A percentile compares a stretch with the other conserved stretches of the same genome.
phyloP scores from a whole-genome alignment of 495 filamentous ascomycete genomes.

The Symbiotaphrina buchneri region DNA sequence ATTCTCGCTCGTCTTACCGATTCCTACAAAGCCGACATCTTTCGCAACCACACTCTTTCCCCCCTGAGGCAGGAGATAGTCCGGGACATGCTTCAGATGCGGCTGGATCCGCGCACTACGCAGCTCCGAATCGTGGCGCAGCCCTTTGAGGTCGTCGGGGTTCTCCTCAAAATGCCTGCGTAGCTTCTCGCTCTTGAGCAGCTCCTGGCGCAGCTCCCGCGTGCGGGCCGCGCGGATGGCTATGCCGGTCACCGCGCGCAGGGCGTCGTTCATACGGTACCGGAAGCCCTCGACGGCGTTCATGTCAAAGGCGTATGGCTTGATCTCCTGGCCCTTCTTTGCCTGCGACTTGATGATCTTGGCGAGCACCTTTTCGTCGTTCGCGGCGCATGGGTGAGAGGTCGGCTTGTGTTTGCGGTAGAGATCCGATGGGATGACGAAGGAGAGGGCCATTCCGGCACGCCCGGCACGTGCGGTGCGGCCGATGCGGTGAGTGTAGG shows the following conservation, averaged over 20 bases:
- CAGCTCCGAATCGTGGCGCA: conserved; percentile 84
- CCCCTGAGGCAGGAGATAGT: conserved; percentile 73
- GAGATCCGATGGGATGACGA: conserved; percentile 59
- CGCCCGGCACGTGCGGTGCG: conserved; percentile 80
- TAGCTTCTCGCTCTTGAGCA: conserved; percentile 80
- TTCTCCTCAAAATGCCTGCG: conserved; percentile 96
- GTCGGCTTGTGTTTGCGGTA: conserved; percentile 84
- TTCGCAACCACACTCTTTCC: conserved; percentile 43
- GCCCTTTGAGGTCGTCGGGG: conserved; percentile 61
- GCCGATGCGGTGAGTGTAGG: conserved; percentile 88
- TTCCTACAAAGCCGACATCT: conserved; percentile 48
- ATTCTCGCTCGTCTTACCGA: conserved; percentile 51
- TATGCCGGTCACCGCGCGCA: conserved; percentile 57
- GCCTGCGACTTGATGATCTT: conserved; percentile 50
- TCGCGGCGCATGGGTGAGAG: conserved; percentile 37
- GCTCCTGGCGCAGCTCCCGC: conserved; percentile 66
- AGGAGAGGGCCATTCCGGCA: conserved; percentile 84
- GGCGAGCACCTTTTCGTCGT: conserved; percentile 65
- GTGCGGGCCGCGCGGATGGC: conserved; percentile 78
- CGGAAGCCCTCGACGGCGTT: conserved; percentile 76
- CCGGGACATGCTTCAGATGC: conserved; percentile 87
- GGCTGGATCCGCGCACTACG: conserved; percentile 51
- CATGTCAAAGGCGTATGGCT: conserved; percentile 90
- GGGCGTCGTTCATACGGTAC: conserved; percentile 81
- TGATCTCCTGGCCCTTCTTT: conserved; percentile 52